Percentiles rank a stretch among this genome's conserved stretches.
phyloP scores from a whole-genome alignment of 495 filamentous ascomycete genomes.

The Lophium mytilinum region DNA sequence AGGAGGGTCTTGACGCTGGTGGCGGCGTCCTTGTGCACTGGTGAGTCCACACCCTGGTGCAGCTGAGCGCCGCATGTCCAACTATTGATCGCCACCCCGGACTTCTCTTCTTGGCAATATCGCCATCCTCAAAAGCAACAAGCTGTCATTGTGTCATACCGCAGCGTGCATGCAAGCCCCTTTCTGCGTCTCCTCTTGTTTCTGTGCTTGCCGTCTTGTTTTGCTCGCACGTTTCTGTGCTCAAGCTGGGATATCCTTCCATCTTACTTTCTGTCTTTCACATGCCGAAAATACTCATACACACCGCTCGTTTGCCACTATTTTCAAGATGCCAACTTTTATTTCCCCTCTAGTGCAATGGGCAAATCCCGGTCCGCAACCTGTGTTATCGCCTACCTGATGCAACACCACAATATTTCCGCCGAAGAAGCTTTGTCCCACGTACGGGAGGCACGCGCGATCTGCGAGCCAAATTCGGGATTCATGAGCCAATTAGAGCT shows the following conservation, averaged over 20 bases:
- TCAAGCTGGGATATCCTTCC: too few species aligned
- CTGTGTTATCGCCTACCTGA: conserved; percentile 75
- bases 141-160: neutral
- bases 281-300: neutral
- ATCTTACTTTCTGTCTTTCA: too few species aligned
- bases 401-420: conserved; percentile 52
- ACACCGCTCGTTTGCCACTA: conserved; percentile 25
- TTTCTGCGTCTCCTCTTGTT: neutral
- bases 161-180: neutral
- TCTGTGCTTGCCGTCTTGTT: neutral
- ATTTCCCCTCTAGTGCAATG: conserved; percentile 62
- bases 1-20: conserved; percentile 58
- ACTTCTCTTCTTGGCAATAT: conserved; percentile 32
- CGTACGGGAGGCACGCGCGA: conserved; percentile 56
- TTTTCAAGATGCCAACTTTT: conserved; percentile 23
- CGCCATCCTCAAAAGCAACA: conserved; percentile 16
- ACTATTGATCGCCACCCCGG: conserved; percentile 12
- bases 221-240: neutral
- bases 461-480: conserved; percentile 78
- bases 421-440: conserved; percentile 52
- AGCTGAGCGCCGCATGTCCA: conserved; percentile 24
- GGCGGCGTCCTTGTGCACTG: conserved; percentile 68
- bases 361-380: conserved; percentile 88
- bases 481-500: conserved; percentile 82
- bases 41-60: conserved; percentile 38